Evolutionary conservation across 345 rosid species (phyloP), one percentile per base, ranked within the genome.

Genomic region (Lumnitzera littorea): DNA sequence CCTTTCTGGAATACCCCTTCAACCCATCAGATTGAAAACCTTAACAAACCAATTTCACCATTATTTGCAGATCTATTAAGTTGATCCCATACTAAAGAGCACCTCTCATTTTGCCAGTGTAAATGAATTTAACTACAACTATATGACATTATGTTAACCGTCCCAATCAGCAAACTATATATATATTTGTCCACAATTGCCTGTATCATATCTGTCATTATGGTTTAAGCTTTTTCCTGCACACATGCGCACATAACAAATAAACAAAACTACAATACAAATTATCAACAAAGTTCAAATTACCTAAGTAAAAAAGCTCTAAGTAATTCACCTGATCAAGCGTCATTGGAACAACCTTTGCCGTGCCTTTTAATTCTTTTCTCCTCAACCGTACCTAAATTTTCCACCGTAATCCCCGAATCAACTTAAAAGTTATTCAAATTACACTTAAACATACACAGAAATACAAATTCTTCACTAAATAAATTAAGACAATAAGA

Each of bases 301-400:
- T 23, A 11, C 14, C 51, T n/a, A 43, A 24, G 16, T 43, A 51
- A n/a, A 29, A 23, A n/a, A 13, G 13, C 23, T 25, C 41, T 8
- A 59, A 51, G 11, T 5, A 65, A 29, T 31, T 16, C 13, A 92
- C 96, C 96, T 92, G 94, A 67, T 89, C 98, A 11, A 89, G 98
- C 46, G 82, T 84, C 69, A 92, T 78, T 62, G 96, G 98, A 55
- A 91, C 95, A 69, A 91, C 89, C 73, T 82, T 85, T 12, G 92
- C 92, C 62, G 70, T 74, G 27, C 86, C 71, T 51, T 79, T 79
- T 63, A 89, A 68, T 76, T 91, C 92, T 69, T 82, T 83, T 73
- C 80, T 85, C 63, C 98, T 75, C 57, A 85, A 70, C 17, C 92
- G 88, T 60, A 81, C 96, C 98, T 89, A 65, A 31, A 73, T 29